Evolutionary conservation across 305 asterid genomes (phyloP), one percentile per base, ranked within the genome.

Genomic region (Plantago coronopus): DNA sequence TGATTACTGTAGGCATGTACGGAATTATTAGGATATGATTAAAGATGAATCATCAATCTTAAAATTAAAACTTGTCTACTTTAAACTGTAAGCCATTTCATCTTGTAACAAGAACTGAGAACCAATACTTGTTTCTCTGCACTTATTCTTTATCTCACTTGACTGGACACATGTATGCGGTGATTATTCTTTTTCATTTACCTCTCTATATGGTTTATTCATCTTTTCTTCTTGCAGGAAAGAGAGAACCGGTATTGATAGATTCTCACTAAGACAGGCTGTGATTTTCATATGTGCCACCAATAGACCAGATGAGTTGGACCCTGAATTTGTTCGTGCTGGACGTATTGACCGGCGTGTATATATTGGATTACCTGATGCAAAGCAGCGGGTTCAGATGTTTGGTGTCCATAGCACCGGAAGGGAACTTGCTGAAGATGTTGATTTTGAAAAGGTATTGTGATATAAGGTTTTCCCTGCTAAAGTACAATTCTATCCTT

Each of bases 331-430:
- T 77, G 87, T 89, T 70, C 90, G 86, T 29, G 79, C 89, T 17
- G 99, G 99, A 58, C 87, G 95, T 68, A 94, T 94, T 74, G 99
- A 94, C 66, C 95, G 99, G 42, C 96, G 95, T 64, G 88, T 89
- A 69, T 85, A 81, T 76, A 89, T 94, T 61, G 99, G 96, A 59
- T 73, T 93, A 75, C 99, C 97, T 76, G 94, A 89, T 77, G 99
- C 95, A 54, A 87, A 85, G 75, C 99, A 94, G 68, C 82, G 99
- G n/a, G 81, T 81, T 58, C 95, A 85, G 81, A 94, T 94, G 61
- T 94, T 94, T 78, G 95, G 91, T 60, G 95, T 94, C 70, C 99
- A 94, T 73, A 94, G 99, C 78, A 73, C 90, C 23, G 99, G 99
- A 65, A 94, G 85, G 73, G 81, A 78, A 67, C 94, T 89, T 61